Base-by-base conservation (phyloP, 805 yeast species). In the Yueomyces sinensis region DNA sequence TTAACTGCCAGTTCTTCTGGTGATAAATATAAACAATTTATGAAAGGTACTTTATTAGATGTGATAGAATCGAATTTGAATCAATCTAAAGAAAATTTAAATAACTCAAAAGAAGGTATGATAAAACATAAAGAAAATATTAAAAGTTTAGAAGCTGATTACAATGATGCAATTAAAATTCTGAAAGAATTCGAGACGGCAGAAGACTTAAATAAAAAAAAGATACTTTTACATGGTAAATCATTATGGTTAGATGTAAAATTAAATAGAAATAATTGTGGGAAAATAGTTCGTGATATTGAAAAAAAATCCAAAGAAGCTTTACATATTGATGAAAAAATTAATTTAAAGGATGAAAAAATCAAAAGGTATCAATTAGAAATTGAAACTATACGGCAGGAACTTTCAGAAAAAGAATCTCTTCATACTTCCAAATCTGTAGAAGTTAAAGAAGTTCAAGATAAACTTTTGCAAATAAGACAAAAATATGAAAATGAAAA, bases 41-140 rank as follows among this genome's bases (percentile, higher is more conserved):
- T 80, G 82, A 70, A 71, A 34, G 95, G 94, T 25, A 76, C 93
- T 2, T 65, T 76, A 46, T 67, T 81, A 32, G 76, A 75, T 37
- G 82, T 76, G 30, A 74, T 79, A n/a, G 57, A 68, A 27, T 65
- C 63, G 13, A 74, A 77, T 47, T 66, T 74, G 37, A 62, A 54
- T 16, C 50, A 53, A 6, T 60, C 73, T 3, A 60, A 53, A 30
- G 44, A 44, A 1, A 64, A 65, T 30, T 40, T 52, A 17, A 42
- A 41, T 13, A 45, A 40, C 19, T 62, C 75, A 4, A 62, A 59
- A 25, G 57, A 57, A 17, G 59, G 59, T 37, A 53, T 70, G 34
- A 53, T 60, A 13, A 47, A 54, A 15, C 60, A 65, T 34, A 60
- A 57, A 27, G 60, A 62, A 7, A 58, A 57, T 27, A 49, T 72